phyloP scores from a whole-genome alignment of 148 eudicot genomes.

The Rhododendron mucronatum region DNA sequence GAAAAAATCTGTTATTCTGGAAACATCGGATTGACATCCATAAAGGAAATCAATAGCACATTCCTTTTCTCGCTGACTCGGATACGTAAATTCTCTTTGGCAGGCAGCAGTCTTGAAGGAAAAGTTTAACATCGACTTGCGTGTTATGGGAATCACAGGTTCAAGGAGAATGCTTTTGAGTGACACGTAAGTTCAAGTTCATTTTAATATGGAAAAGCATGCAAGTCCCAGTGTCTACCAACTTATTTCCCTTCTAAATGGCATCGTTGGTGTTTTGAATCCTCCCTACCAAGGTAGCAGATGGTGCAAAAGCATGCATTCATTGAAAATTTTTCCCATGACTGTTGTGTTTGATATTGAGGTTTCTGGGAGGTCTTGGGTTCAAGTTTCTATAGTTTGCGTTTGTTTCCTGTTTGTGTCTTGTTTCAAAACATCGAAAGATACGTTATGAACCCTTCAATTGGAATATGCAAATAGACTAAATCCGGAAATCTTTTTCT shows the following conservation, averaged over 20 bases:
- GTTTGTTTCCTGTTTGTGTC: not conserved
- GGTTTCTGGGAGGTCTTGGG: not conserved
- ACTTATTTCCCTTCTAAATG: not conserved
- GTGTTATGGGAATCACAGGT: constrained; percentile 90
- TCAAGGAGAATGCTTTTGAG: constrained; percentile 81
- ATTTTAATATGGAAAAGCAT: not conserved
- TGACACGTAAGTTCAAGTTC: constrained; percentile 59
- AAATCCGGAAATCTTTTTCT: not conserved
- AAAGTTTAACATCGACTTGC: constrained; percentile 82
- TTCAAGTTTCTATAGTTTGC: not conserved
- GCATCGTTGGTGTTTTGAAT: not conserved
- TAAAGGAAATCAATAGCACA: not conserved
- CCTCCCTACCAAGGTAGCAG: not conserved
- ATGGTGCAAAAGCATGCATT: not conserved
- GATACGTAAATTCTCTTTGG: not conserved
- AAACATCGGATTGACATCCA: not conserved
- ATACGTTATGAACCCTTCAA: not conserved
- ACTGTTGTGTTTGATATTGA: not conserved
- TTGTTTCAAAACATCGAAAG: not conserved
- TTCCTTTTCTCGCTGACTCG: not conserved
- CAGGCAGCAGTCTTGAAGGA: constrained; percentile 91
- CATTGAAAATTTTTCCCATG: not conserved
- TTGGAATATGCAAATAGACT: not conserved
- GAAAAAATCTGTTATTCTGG: not conserved
- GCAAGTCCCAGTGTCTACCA: not conserved